Evolutionary conservation across 2,329 filamentous ascomycete genomes (phyloP).

Genomic region (Phyllachora maydis): DNA sequence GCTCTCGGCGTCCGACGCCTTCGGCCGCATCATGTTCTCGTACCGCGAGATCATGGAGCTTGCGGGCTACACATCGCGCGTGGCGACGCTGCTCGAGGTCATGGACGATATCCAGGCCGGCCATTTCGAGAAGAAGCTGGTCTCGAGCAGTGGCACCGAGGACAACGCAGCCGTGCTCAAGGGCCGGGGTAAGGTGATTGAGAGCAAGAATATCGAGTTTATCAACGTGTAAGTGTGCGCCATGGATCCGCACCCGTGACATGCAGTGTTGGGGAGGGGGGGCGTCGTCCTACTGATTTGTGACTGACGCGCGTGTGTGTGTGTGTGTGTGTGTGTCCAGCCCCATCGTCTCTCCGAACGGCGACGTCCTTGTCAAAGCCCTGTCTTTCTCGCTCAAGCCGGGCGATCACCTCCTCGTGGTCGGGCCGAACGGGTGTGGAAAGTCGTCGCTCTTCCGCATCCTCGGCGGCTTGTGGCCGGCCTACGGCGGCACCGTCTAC

Average conservation of each 20-base stretch:
- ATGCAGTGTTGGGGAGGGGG: neutral
- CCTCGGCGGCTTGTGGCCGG: constrained; percentile 87
- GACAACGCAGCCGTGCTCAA: constrained; percentile 67
- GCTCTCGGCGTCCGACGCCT: constrained; percentile 83
- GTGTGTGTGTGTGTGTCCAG: too few relatives aligned
- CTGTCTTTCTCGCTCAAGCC: constrained; percentile 74
- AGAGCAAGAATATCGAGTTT: constrained; percentile 72
- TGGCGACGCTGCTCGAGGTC: constrained; percentile 74
- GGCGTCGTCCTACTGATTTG: constrained; percentile 4
- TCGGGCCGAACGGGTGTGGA: constrained; percentile 91
- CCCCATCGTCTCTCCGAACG: constrained; percentile 91
- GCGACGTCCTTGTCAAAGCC: constrained; percentile 71
- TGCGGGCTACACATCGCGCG: constrained; percentile 84
- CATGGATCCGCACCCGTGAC: neutral
- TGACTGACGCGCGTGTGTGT: constrained; percentile 4
- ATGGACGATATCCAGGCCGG: constrained; percentile 86
- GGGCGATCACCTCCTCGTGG: constrained; percentile 80
- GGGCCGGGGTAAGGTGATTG: constrained; percentile 61
- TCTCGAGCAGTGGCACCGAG: constrained; percentile 67
- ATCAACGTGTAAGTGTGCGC: constrained; percentile 43
- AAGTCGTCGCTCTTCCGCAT: constrained; percentile 95
- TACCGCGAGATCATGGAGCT: constrained; percentile 96
- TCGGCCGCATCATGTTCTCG: constrained; percentile 90
- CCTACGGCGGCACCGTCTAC: constrained; percentile 82
- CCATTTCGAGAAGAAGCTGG: constrained; percentile 89